A percentile compares a stretch with the other conserved stretches of the same genome.
phyloP scores from a whole-genome alignment of 345 rosid species.

The Erysimum cheiranthoides region DNA sequence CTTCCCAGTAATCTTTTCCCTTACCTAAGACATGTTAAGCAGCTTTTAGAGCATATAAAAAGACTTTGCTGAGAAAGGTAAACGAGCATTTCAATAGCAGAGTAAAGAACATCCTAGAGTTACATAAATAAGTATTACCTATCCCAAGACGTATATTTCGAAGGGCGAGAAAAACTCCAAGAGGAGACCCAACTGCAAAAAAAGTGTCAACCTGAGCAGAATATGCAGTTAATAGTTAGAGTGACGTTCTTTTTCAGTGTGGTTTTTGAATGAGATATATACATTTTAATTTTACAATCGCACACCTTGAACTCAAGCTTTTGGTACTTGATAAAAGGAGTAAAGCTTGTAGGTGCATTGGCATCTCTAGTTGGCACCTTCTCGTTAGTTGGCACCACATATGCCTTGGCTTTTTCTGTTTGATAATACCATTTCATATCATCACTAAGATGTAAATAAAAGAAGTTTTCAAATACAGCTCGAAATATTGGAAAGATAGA shows the following conservation, averaged over 20 bases:
- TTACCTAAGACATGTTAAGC: conserved; percentile 58
- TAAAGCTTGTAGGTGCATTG: conserved; percentile 59
- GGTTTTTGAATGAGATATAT: not conserved
- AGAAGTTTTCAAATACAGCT: not conserved
- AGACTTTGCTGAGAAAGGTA: conserved; percentile 1
- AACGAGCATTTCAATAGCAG: conserved; percentile 1
- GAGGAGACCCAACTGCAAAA: conserved; percentile 99
- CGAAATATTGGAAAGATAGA: not conserved
- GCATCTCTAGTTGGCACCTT: conserved; percentile 43
- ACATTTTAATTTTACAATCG: not conserved
- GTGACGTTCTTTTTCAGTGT: not conserved
- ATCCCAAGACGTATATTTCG: conserved; percentile 89
- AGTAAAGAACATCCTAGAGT: not conserved
- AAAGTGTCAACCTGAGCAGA: conserved; percentile 84
- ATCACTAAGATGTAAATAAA: conserved; percentile 23
- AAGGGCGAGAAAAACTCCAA: conserved; percentile 96
- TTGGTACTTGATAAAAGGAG: conserved; percentile 80
- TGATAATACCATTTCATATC: conserved; percentile 32
- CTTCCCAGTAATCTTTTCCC: conserved; percentile 88
- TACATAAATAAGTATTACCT: conserved; percentile 52
- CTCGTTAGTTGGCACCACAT: conserved; percentile 40
- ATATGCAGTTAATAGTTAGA: conserved; percentile 27
- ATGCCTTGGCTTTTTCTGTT: conserved; percentile 53
- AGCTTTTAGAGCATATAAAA: conserved; percentile 9
- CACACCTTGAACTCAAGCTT: conserved; percentile 92